Evolutionary conservation across 257 asterid genomes (phyloP).

Genomic region (Knoxia roxburghii): DNA sequence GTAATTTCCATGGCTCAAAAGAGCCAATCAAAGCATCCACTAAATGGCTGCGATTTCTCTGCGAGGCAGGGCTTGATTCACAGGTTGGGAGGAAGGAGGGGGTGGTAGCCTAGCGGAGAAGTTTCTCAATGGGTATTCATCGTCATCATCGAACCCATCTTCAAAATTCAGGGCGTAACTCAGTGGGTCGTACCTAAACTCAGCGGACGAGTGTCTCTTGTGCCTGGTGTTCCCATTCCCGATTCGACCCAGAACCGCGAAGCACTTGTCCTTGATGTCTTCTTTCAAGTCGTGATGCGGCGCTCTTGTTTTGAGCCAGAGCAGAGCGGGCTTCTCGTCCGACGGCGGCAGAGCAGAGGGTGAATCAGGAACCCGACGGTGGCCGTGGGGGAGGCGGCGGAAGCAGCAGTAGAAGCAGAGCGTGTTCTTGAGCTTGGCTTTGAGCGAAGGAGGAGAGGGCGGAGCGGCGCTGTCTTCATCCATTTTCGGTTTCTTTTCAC

Average conservation of each 20-base stretch:
- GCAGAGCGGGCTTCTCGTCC: slow-evolving; percentile 43
- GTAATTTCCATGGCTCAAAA: neutral
- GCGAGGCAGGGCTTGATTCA: slow-evolving; percentile 1
- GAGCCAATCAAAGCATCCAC: neutral
- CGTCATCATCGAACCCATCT: slow-evolving; percentile 47
- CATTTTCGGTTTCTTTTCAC: too few species aligned
- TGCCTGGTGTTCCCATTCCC: slow-evolving; percentile 24
- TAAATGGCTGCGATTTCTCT: slow-evolving; percentile 19
- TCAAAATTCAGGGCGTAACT: slow-evolving; percentile 73
- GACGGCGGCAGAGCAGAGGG: slow-evolving; percentile 24
- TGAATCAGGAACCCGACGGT: slow-evolving; percentile 23
- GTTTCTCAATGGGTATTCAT: slow-evolving; percentile 33
- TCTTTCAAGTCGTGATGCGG: slow-evolving; percentile 26
- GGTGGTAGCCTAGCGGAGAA: slow-evolving; percentile 57
- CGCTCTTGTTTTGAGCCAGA: slow-evolving; percentile 34
- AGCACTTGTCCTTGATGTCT: slow-evolving; percentile 47
- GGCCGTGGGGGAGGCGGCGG: slow-evolving; percentile 37
- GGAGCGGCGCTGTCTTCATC: slow-evolving; percentile 19
- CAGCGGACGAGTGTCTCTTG: slow-evolving; percentile 41
- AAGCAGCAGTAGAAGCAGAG: slow-evolving; percentile 54
- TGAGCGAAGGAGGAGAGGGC: slow-evolving; percentile 32
- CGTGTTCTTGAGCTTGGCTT: slow-evolving; percentile 37
- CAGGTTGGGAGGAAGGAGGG: slow-evolving; percentile 24
- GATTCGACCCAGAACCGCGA: slow-evolving; percentile 32
- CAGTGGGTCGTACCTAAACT: slow-evolving; percentile 66